Evolutionary conservation across 2,329 filamentous ascomycete species (phyloP).

Genomic region (Teratosphaeria epicoccoides): DNA sequence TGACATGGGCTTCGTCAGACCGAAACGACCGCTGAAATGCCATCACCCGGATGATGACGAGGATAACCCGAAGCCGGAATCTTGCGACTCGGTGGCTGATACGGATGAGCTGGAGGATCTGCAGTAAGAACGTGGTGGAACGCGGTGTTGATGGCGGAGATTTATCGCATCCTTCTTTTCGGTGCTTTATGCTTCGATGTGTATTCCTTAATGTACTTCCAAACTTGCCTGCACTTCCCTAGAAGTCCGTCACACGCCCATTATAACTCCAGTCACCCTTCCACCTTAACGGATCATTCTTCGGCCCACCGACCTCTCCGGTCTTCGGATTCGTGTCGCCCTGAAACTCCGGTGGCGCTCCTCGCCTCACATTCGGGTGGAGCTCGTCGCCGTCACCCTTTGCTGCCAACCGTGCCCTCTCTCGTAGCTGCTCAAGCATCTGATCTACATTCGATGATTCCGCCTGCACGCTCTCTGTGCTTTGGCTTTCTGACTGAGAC

Average conservation of each 20-base stretch:
- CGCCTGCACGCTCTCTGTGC: not conserved
- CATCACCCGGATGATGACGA: not conserved
- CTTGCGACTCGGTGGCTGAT: not conserved
- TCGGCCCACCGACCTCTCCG: slow-evolving; percentile 89
- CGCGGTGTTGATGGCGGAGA: not conserved
- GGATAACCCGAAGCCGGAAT: not conserved
- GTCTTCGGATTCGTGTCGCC: slow-evolving; percentile 88
- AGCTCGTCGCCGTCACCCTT: slow-evolving; percentile 53
- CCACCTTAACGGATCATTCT: slow-evolving; percentile 93
- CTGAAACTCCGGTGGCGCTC: slow-evolving; percentile 81
- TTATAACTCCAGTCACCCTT: slow-evolving; percentile 84
- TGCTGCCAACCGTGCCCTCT: slow-evolving; percentile 38
- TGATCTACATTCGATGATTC: slow-evolving; percentile 15
- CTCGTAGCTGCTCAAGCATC: slow-evolving; percentile 20
- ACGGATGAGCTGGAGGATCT: not conserved
- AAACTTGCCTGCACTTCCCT: too few species aligned
- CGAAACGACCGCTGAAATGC: not conserved
- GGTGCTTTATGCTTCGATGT: too few species aligned
- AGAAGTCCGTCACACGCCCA: slow-evolving; percentile 87
- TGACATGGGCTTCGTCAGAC: not conserved
- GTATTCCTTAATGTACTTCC: too few species aligned
- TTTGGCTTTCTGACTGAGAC: slow-evolving; percentile 1
- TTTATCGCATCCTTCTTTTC: not conserved
- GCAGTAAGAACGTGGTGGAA: not conserved
- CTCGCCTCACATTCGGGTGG: slow-evolving; percentile 61